Conservation (phyloP, 208 protist species). For the Crithidia thermophila region DNA sequence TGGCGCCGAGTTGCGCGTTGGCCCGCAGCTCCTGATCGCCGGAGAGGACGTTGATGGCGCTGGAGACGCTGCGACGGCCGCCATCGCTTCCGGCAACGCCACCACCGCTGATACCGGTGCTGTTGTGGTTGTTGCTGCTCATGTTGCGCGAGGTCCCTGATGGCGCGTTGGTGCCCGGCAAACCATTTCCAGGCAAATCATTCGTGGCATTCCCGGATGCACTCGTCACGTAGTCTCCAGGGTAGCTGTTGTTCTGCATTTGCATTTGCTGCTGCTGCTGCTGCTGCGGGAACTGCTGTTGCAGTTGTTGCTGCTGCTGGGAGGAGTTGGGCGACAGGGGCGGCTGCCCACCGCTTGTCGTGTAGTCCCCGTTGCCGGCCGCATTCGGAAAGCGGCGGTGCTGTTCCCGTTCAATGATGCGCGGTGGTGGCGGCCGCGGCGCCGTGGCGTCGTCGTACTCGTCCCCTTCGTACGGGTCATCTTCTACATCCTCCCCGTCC, state of each 20-base stretch:
- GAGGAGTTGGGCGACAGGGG: neutral
- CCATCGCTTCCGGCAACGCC: slow-evolving; percentile 14
- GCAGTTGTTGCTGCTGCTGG: slow-evolving; percentile 9
- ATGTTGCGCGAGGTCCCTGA: slow-evolving; percentile 1
- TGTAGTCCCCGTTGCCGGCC: slow-evolving; percentile 21
- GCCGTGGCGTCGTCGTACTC: slow-evolving; percentile 22
- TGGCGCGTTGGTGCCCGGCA: neutral
- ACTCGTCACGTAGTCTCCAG: neutral
- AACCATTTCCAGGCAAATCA: neutral
- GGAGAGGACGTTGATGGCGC: slow-evolving; percentile 44
- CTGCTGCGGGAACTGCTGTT: slow-evolving; percentile 11
- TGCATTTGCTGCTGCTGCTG: slow-evolving; percentile 22
- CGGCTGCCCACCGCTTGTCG: slow-evolving; percentile 3
- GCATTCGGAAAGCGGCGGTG: slow-evolving; percentile 44
- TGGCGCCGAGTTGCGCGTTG: slow-evolving; percentile 23
- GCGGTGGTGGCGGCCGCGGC: slow-evolving; percentile 46
- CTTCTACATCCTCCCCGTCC: neutral
- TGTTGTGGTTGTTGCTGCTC: too few relatives aligned
- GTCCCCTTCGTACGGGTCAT: slow-evolving; percentile 17
- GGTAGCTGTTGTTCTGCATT: slow-evolving; percentile 13
- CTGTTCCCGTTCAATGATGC: slow-evolving; percentile 89
- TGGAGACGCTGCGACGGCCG: slow-evolving; percentile 27
- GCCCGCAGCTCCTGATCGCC: slow-evolving; percentile 40
- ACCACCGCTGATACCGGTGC: neutral
- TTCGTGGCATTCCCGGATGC: neutral